Conservation (phyloP, 129 eudicot species). For the Apium graveolens region DNA sequence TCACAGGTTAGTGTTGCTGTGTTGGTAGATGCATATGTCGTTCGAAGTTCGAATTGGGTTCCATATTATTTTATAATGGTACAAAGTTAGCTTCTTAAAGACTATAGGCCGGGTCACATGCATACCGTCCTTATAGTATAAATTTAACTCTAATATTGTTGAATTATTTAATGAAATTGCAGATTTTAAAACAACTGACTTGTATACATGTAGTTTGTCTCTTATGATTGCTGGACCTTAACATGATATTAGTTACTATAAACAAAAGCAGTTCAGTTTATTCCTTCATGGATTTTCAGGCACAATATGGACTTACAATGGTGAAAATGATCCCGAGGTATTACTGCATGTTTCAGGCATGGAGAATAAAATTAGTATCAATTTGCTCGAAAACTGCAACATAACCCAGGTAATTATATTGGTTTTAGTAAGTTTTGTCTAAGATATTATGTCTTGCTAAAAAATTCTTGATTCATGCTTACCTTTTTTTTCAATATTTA, state of each 20-base stretch:
- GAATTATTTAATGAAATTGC: background rate
- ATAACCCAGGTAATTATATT: background rate
- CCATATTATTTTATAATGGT: too few relatives aligned
- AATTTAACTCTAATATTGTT: too few relatives aligned
- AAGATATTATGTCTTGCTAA: background rate
- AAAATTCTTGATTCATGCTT: too few relatives aligned
- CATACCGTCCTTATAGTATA: background rate
- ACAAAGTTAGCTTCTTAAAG: background rate
- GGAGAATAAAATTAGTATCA: background rate
- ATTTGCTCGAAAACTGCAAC: background rate
- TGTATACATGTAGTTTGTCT: background rate
- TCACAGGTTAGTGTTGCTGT: conserved; percentile 43
- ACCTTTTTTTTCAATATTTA: too few relatives aligned
- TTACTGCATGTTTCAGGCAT: background rate
- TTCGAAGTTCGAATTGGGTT: background rate
- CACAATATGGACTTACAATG: background rate
- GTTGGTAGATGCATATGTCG: background rate
- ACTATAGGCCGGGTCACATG: background rate
- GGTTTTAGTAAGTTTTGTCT: background rate
- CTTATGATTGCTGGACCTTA: background rate
- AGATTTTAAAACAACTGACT: too few relatives aligned
- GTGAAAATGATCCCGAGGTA: background rate
- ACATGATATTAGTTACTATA: background rate
- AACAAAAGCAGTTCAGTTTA: background rate
- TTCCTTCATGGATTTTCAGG: background rate